These are phyloP conservation scores for Xylaria sp. DNA, from an alignment of 2,329 filamentous ascomycete genomes.

Conservation along the genomic window DNA sequence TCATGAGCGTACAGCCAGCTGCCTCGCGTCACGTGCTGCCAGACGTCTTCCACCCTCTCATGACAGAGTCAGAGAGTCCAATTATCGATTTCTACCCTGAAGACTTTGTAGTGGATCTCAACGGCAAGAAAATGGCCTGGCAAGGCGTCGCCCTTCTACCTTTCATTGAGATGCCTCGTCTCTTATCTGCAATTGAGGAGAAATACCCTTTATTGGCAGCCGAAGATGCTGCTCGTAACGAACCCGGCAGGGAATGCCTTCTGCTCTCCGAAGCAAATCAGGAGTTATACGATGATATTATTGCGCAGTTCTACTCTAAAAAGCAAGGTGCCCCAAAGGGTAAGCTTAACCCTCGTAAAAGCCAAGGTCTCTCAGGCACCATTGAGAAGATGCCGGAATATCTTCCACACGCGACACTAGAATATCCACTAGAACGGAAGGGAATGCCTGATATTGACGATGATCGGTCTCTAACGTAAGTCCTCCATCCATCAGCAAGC, in stretches of 20 bases:
- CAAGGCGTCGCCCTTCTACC: constrained; percentile 93
- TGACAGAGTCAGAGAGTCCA: constrained; percentile 86
- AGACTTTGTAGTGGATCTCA: constrained; percentile 91
- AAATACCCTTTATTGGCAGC: constrained; percentile 83
- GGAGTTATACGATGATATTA: constrained; percentile 83
- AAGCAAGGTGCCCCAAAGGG: constrained; percentile 75
- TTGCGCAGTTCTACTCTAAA: constrained; percentile 90
- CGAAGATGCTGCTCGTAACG: constrained; percentile 83
- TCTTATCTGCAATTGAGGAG: constrained; percentile 83
- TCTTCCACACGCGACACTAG: constrained; percentile 83
- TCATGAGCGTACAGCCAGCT: constrained; percentile 97
- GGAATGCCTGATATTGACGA: constrained; percentile 82
- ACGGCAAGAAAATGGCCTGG: constrained; percentile 99
- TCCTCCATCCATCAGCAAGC: constrained; percentile 39
- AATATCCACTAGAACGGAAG: constrained; percentile 78
- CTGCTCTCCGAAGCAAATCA: constrained; percentile 86
- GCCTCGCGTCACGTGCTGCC: constrained; percentile 93
- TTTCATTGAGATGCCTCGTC: constrained; percentile 92
- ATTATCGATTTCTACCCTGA: constrained; percentile 98
- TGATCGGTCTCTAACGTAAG: constrained; percentile 85
- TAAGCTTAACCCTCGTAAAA: constrained; percentile 78
- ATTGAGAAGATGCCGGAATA: constrained; percentile 86
- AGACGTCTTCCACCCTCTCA: constrained; percentile 86
- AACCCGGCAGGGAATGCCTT: constrained; percentile 81
- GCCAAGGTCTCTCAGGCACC: constrained; percentile 81